Conservation (phyloP, 73 alveolate genomes). For the Tetrahymena thermophila region DNA sequence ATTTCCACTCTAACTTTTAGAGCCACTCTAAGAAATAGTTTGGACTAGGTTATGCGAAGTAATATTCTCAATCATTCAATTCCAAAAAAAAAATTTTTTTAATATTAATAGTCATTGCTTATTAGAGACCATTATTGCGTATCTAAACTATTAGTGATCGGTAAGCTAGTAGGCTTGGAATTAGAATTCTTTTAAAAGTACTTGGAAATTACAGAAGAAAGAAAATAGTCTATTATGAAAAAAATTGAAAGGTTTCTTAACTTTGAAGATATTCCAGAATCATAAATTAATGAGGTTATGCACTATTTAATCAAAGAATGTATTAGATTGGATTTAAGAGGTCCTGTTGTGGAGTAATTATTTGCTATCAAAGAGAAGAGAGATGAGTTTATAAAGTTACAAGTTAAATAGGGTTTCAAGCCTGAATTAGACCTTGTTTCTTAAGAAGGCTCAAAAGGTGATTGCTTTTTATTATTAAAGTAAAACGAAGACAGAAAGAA, state of each 20-base stretch:
- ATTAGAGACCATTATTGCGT: neutral
- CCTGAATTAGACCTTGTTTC: neutral
- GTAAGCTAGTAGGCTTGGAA: neutral
- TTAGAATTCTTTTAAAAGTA: neutral
- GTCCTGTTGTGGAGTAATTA: neutral
- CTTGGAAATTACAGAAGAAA: neutral
- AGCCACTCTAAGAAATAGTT: neutral
- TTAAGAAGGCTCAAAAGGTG: neutral
- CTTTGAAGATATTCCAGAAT: neutral
- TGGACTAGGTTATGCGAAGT: neutral
- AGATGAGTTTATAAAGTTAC: neutral
- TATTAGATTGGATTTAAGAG: neutral
- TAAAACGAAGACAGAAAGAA: neutral
- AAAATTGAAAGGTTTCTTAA: neutral
- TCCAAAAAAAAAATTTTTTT: neutral
- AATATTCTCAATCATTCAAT: neutral
- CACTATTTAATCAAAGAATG: neutral
- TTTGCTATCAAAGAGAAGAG: neutral
- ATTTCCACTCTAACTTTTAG: neutral
- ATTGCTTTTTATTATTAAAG: neutral
- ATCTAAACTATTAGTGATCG: neutral
- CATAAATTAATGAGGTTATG: neutral
- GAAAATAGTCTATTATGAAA: neutral
- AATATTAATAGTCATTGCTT: neutral
- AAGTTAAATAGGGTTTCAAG: neutral